Conservation (phyloP, 129 eudicot genomes). For the Centaurea solstitialis region DNA sequence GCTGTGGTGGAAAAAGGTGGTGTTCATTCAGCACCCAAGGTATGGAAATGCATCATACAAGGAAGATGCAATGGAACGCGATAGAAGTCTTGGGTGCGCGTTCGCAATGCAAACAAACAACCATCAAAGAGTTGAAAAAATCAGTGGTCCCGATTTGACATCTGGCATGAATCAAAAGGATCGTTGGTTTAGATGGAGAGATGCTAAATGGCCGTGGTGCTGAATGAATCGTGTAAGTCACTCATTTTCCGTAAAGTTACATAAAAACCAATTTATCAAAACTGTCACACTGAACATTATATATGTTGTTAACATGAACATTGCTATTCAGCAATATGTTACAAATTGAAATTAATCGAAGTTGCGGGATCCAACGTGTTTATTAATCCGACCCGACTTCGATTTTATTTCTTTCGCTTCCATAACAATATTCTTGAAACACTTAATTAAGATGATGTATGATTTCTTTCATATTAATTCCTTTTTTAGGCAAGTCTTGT, state of each 20-base stretch:
- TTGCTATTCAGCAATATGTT: neutral
- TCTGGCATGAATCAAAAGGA: conserved; percentile 3
- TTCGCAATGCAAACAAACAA: conserved; percentile 13
- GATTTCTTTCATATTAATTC: neutral
- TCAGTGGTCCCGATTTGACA: neutral
- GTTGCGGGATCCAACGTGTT: neutral
- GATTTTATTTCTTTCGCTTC: neutral
- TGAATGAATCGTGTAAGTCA: conserved; percentile 32
- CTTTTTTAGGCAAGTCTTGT: no score
- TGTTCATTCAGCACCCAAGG: conserved; percentile 77
- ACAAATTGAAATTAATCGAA: neutral
- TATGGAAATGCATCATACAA: conserved; percentile 55
- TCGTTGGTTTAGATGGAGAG: conserved; percentile 68
- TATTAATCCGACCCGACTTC: neutral
- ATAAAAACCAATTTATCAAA: neutral
- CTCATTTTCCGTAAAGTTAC: neutral
- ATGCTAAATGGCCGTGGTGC: conserved; percentile 88
- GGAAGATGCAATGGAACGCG: conserved; percentile 56
- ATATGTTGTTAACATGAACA: neutral
- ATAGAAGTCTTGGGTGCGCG: conserved; percentile 44
- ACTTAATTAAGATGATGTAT: neutral
- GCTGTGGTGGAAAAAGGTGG: conserved; percentile 86
- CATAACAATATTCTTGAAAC: neutral
- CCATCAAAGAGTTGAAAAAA: conserved; percentile 17
- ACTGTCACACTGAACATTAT: neutral